A percentile compares a stretch with the other conserved stretches of the same genome.
These are phyloP conservation scores for Tuber brumale DNA, from an alignment of 495 filamentous ascomycete genomes.

Conservation along the genomic window DNA sequence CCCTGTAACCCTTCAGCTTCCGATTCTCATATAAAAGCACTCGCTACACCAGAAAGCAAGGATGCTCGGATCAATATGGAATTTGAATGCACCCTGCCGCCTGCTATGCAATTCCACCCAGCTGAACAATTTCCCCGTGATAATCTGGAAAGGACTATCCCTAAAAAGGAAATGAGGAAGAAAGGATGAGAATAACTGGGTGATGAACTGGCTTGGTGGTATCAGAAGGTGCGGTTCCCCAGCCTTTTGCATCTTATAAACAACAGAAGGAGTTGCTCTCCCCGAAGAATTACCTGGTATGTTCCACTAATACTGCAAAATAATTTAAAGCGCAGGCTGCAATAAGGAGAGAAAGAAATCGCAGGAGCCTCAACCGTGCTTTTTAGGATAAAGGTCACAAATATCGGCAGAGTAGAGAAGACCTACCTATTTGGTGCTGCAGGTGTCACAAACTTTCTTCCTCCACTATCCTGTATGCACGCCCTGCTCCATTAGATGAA, in stretches of 20 bases:
- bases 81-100: neutral
- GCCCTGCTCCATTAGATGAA: neutral
- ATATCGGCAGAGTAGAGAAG: neutral
- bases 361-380: neutral
- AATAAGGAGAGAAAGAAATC: neutral
- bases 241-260: neutral
- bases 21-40: neutral
- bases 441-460: no score
- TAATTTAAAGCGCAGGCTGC: neutral
- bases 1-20: neutral
- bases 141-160: neutral
- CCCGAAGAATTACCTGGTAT: neutral
- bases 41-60: neutral
- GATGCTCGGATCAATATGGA: neutral
- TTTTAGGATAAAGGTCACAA: neutral
- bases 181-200: neutral
- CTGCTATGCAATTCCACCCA: neutral
- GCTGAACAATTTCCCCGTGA: neutral
- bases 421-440: no score
- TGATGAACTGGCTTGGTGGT: neutral
- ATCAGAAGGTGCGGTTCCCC: neutral
- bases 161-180: neutral
- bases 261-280: neutral
- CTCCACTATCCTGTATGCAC: neutral
- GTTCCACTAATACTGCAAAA: neutral